Conservation (phyloP, 768 basidiomycete species). For the Mycena alexandri region DNA sequence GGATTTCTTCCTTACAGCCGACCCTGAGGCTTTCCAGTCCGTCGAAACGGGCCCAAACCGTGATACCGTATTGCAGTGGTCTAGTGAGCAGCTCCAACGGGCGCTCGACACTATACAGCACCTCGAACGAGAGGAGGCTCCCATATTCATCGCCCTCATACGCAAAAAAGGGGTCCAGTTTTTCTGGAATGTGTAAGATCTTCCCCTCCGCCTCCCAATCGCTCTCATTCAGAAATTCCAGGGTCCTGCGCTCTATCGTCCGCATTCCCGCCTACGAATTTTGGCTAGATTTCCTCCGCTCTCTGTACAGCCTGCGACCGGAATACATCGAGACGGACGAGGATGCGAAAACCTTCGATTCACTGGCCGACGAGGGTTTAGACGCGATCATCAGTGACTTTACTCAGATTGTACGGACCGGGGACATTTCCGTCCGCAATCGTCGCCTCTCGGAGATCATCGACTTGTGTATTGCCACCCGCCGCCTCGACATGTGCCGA, state of each 20-base stretch:
- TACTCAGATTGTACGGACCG: constrained; percentile 25
- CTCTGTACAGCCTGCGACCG: constrained; percentile 21
- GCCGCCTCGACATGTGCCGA: constrained; percentile 38
- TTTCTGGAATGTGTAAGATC: constrained; percentile 36
- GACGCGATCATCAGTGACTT: constrained; percentile 36
- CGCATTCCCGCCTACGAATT: constrained; percentile 38
- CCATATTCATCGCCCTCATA: constrained; percentile 27
- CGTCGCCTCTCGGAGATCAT: constrained; percentile 38
- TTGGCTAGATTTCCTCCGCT: constrained; percentile 35
- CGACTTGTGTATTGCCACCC: constrained; percentile 30
- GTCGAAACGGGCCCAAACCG: constrained; percentile 26
- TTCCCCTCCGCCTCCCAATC: not conserved
- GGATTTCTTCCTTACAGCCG: constrained; percentile 30
- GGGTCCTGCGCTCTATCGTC: constrained; percentile 29
- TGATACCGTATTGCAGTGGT: constrained; percentile 27
- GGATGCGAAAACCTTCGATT: constrained; percentile 28
- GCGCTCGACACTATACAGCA: constrained; percentile 33
- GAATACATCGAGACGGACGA: constrained; percentile 30
- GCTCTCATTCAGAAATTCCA: constrained; percentile 6
- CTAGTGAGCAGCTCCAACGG: constrained; percentile 25
- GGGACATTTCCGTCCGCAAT: constrained; percentile 28
- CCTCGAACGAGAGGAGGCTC: constrained; percentile 32
- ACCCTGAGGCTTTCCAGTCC: constrained; percentile 23
- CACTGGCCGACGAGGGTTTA: constrained; percentile 32
- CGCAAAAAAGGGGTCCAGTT: constrained; percentile 32